These are phyloP conservation scores for Fusarium vanettenii DNA, from an alignment of 2,329 filamentous ascomycete genomes.

Conservation along the genomic window DNA sequence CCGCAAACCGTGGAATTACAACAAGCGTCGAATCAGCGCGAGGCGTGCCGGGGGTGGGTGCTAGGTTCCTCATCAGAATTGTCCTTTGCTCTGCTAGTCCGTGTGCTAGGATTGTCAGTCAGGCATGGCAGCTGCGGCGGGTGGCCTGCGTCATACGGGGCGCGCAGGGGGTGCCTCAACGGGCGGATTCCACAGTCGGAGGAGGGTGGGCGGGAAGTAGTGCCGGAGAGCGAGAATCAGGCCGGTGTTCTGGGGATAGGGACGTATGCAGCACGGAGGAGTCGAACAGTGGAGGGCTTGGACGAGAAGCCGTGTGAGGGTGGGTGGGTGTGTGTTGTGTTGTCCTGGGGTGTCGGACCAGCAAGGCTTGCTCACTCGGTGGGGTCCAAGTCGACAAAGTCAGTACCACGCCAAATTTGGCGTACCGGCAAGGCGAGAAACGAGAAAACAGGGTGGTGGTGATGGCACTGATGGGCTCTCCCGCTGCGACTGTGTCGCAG, in stretches of 20 bases:
- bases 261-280: slow-evolving; percentile 19
- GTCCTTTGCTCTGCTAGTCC: slow-evolving; percentile 35
- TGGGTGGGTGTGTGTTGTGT: slow-evolving; percentile 29
- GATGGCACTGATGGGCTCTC: slow-evolving; percentile 30
- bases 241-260: slow-evolving; percentile 35
- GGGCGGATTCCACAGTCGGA: slow-evolving; percentile 46
- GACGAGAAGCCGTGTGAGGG: slow-evolving; percentile 23
- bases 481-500: slow-evolving; percentile 34
- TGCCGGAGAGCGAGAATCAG: slow-evolving; percentile 39
- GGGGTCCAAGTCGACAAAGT: slow-evolving; percentile 13
- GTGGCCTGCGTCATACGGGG: slow-evolving; percentile 48
- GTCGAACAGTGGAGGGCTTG: slow-evolving; percentile 18
- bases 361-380: slow-evolving; percentile 12
- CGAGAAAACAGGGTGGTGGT: slow-evolving; percentile 37
- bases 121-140: slow-evolving; percentile 42
- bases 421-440: slow-evolving; percentile 37
- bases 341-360: slow-evolving; percentile 4
- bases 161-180: slow-evolving; percentile 50
- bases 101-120: slow-evolving; percentile 40
- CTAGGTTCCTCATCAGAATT: slow-evolving; percentile 32
- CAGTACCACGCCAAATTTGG: slow-evolving; percentile 39
- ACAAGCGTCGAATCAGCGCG: slow-evolving; percentile 43
- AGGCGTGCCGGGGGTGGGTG: slow-evolving; percentile 23
- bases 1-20: slow-evolving; percentile 51
- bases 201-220: slow-evolving; percentile 42